Percentiles rank a stretch among this genome's conserved stretches.
Conservation (phyloP, 2,329 filamentous ascomycete species). For the Aphanoascus verrucosus region DNA sequence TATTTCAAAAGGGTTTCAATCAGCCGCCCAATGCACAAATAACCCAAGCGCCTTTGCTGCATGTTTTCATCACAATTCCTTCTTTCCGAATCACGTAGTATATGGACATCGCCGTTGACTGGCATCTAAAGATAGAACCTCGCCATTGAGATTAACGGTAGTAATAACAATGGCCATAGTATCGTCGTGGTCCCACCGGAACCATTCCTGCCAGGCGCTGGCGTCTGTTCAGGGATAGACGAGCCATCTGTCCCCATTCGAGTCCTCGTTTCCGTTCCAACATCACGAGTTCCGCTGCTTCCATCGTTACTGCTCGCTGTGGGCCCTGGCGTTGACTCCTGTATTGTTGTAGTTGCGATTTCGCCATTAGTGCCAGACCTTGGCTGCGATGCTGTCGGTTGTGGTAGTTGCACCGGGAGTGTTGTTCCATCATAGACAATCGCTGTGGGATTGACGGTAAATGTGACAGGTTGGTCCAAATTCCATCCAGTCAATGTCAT, state of each 20-base stretch:
- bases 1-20: not conserved
- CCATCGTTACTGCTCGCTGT: not conserved
- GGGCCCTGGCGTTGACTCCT: not conserved
- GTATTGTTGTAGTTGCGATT: not conserved
- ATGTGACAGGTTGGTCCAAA: not conserved
- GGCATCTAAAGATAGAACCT: not conserved
- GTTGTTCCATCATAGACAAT: constrained; percentile 10
- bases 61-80: not conserved
- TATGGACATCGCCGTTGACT: not conserved
- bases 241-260: not conserved
- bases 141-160: not conserved
- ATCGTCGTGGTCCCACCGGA: not conserved
- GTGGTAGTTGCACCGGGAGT: not conserved
- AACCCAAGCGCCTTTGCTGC: not conserved
- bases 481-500: constrained; percentile 8
- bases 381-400: not conserved
- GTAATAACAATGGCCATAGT: not conserved
- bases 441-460: constrained; percentile 12
- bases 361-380: not conserved
- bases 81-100: not conserved
- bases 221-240: not conserved
- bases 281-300: not conserved
- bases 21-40: not conserved
- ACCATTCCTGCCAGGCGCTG: constrained; percentile 1
- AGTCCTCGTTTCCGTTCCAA: no score